Evolutionary conservation across 2,329 filamentous ascomycete genomes (phyloP).

Genomic region (Xylariaceae sp.): DNA sequence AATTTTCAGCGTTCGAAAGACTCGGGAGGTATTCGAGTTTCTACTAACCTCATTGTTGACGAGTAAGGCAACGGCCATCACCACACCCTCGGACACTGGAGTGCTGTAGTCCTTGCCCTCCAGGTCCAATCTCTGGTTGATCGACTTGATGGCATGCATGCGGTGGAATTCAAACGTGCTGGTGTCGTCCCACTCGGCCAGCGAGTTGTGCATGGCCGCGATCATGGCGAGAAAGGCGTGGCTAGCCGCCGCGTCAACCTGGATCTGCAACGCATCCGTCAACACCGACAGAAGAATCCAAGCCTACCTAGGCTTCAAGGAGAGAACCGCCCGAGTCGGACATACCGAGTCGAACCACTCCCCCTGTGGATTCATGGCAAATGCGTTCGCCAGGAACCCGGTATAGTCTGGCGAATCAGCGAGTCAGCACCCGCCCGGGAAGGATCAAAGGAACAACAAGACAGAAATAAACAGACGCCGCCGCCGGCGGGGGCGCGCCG

Average conservation of each 20-base stretch:
- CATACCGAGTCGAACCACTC: constrained; percentile 24
- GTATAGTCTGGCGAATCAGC: constrained; percentile 25
- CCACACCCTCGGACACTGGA: constrained; percentile 25
- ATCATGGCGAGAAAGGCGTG: constrained; percentile 26
- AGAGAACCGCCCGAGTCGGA: not conserved
- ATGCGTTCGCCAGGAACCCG: constrained; percentile 24
- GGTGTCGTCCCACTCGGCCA: constrained; percentile 25
- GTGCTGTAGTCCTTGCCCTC: constrained; percentile 21
- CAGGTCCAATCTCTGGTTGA: constrained; percentile 24
- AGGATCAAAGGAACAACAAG: too few species aligned
- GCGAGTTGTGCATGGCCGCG: constrained; percentile 27
- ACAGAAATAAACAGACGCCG: too few species aligned
- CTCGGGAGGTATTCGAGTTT: too few species aligned
- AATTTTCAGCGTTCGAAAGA: too few species aligned
- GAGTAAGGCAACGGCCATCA: constrained; percentile 24
- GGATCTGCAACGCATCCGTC: constrained; percentile 16
- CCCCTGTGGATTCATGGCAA: constrained; percentile 26
- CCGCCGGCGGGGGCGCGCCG: too few species aligned
- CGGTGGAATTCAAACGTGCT: constrained; percentile 27
- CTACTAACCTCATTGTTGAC: constrained; percentile 24
- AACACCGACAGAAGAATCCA: constrained; percentile 2
- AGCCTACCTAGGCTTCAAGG: not conserved
- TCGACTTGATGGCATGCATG: constrained; percentile 24
- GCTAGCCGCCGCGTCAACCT: constrained; percentile 24
- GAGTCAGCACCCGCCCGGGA: too few species aligned